phyloP scores from a whole-genome alignment of 257 asterid genomes.

The Petunia secreta region DNA sequence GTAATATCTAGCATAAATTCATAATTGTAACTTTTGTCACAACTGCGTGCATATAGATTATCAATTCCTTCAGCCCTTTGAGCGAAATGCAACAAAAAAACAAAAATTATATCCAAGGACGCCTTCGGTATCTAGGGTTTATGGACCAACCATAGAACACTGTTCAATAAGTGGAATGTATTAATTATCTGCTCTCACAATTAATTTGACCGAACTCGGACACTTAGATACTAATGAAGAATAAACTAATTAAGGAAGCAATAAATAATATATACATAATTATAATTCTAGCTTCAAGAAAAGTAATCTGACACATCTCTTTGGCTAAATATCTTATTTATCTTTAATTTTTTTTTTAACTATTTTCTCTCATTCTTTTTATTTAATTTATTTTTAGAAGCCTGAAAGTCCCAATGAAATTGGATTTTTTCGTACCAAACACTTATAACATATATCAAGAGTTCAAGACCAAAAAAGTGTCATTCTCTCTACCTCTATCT shows the following conservation, averaged over 20 bases:
- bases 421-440: no score
- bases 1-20: background rate
- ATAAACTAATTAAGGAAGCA: background rate
- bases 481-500: no score
- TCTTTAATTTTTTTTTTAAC: no score
- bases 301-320: background rate
- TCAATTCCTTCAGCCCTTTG: background rate
- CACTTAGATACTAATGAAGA: slow-evolving; percentile 4
- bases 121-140: no score
- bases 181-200: background rate
- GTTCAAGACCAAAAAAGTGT: no score
- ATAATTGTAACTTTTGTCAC: background rate
- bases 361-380: no score
- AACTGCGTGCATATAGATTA: background rate
- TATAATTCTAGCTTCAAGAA: background rate
- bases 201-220: background rate
- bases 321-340: no score
- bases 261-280: background rate
- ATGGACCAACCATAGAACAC: background rate
- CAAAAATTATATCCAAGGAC: background rate
- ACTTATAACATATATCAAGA: no score
- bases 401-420: no score
- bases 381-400: no score
- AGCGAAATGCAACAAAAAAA: background rate
- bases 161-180: background rate